Evolutionary conservation across 306 rosid genomes (phyloP).

Genomic region (Cicer judaicum): DNA sequence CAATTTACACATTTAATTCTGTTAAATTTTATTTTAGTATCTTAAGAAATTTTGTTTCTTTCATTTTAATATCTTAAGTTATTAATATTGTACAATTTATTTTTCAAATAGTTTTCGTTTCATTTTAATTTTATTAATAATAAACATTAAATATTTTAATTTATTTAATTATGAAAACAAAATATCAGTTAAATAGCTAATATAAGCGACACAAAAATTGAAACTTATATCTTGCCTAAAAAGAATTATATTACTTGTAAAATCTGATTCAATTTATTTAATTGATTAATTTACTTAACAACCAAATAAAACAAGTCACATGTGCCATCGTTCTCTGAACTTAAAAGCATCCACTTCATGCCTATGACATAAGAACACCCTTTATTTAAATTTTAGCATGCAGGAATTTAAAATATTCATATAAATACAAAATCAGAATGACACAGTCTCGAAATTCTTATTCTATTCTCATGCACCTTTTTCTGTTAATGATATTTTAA

Average conservation of each 20-base stretch:
- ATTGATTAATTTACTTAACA: not conserved
- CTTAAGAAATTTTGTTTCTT: too few species aligned
- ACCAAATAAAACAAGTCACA: slow-evolving; percentile 5
- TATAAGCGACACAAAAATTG: too few species aligned
- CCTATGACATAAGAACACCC: slow-evolving; percentile 5
- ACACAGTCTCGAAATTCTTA: slow-evolving; percentile 6
- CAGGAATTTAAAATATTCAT: not conserved
- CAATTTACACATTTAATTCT: too few species aligned
- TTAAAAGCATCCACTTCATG: slow-evolving; percentile 20
- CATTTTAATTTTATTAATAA: too few species aligned
- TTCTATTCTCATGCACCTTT: slow-evolving; percentile 10
- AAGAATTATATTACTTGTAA: not conserved
- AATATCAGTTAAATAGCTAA: too few species aligned
- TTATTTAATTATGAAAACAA: too few species aligned
- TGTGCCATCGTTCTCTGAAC: slow-evolving; percentile 27
- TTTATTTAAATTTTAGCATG: not conserved
- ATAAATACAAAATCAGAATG: slow-evolving; percentile 22
- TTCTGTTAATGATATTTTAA: slow-evolving; percentile 5
- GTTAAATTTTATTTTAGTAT: too few species aligned
- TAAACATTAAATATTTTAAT: too few species aligned
- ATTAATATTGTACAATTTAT: too few species aligned
- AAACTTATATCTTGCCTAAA: too few species aligned
- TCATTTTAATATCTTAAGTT: too few species aligned
- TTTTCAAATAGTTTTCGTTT: too few species aligned
- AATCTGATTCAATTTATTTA: not conserved